phyloP scores from a whole-genome alignment of 2,329 filamentous ascomycete genomes.

The Calonectria hongkongensis region DNA sequence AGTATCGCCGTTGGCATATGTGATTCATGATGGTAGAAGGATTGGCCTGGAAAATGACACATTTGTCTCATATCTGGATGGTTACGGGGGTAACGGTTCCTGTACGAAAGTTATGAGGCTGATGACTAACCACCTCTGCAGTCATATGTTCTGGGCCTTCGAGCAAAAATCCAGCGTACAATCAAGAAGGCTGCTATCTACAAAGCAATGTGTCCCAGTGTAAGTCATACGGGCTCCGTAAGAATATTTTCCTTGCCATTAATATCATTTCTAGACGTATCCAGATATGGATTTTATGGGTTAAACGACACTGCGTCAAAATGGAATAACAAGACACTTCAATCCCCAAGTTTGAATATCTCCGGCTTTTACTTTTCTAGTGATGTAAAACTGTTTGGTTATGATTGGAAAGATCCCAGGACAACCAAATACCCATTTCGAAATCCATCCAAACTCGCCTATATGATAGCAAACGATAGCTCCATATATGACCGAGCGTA shows the following conservation, averaged over 20 bases:
- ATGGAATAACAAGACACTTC: not conserved
- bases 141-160: too few species aligned
- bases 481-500: not conserved
- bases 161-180: not conserved
- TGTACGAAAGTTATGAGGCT: too few species aligned
- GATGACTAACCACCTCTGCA: too few species aligned
- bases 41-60: conserved; percentile 3
- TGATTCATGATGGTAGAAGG: not conserved
- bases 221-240: not conserved
- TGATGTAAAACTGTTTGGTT: not conserved
- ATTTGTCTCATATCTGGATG: not conserved
- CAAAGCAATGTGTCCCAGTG: not conserved
- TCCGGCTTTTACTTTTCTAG: not conserved
- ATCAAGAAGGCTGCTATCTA: not conserved
- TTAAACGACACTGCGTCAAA: not conserved
- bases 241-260: not conserved
- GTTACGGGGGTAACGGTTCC: too few species aligned
- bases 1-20: not conserved
- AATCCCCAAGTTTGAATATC: not conserved
- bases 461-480: not conserved
- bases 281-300: conserved; percentile 1
- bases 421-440: not conserved
- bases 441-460: not conserved
- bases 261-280: not conserved
- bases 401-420: not conserved